Conservation (phyloP, 257 asterid genomes). For the Fraxinus anomala region DNA sequence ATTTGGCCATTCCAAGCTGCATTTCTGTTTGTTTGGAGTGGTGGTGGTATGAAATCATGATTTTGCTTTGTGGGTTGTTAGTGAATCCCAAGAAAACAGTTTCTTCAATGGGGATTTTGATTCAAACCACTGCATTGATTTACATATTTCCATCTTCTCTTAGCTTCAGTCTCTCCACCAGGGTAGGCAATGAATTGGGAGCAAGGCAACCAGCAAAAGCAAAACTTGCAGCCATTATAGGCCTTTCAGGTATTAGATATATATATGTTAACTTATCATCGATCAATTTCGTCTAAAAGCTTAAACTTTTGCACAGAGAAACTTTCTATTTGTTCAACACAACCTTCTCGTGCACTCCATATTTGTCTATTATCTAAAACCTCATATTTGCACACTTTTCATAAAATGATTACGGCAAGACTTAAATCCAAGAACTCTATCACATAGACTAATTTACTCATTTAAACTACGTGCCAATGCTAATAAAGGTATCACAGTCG, state of each 20-base stretch:
- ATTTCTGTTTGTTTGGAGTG: conserved; percentile 38
- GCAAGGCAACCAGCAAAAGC: conserved; percentile 27
- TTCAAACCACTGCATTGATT: conserved; percentile 35
- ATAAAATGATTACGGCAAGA: background rate
- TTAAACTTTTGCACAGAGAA: background rate
- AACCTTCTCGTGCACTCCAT: too few species aligned
- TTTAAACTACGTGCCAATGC: too few species aligned
- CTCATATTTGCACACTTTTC: background rate
- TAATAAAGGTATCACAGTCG: too few species aligned
- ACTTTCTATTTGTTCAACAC: too few species aligned
- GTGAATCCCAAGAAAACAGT: conserved; percentile 30
- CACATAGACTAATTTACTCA: too few species aligned
- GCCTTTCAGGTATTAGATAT: conserved; percentile 17
- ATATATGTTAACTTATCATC: background rate
- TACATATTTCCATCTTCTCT: conserved; percentile 40
- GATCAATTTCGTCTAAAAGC: background rate
- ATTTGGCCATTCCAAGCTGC: conserved; percentile 39
- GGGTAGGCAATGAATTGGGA: conserved; percentile 39
- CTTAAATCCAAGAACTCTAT: background rate
- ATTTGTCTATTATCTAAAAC: background rate
- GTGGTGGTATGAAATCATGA: conserved; percentile 49
- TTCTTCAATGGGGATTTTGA: conserved; percentile 39
- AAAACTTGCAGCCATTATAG: conserved; percentile 27
- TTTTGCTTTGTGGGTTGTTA: conserved; percentile 32
- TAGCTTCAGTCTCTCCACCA: conserved; percentile 37